Evolutionary conservation across 768 basidiomycete species (phyloP), one percentile per base, ranked within the genome.

Genomic region (Melanogaster broomeanus): DNA sequence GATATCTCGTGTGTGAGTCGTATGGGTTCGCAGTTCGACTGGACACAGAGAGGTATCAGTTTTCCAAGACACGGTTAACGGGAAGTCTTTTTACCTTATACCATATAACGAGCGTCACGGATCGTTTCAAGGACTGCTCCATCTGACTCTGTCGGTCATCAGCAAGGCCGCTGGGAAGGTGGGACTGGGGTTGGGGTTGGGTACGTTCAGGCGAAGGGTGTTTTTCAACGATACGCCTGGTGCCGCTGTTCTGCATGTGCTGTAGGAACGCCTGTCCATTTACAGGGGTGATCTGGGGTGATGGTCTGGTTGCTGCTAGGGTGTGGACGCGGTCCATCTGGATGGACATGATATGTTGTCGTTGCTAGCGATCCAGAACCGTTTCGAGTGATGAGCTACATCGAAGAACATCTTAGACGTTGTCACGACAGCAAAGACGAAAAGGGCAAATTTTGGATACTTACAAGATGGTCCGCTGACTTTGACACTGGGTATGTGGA

Each of bases 31-130:
- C 68, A 70, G 47, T 75, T 73, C 15, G 77, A 72, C 82, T 83
- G 62, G 24, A 38, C n/a, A 30, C n/a, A n/a, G n/a, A 46, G 21
- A 6, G 15, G 4, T 25, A 53, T 64, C 47, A 57, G 40, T 21
- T 31, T 28, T 35, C 3, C 6, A 48, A 28, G 42, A 43, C 41
- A 39, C 9, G 45, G 4, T 22, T 47, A 25, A 33, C 30, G 28
- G 12, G 42, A 49, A n/a, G 9, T 2, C 2, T 33, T 53, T 66
- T 57, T 53, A 83, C 82, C 71, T 84, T 81, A 71, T 85, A 85
- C 85, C 85, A 87, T 52, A 86, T 79, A 46, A 87, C 77, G 52
- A 87, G 75, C 2, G 83, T 86, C 9, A 85, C 76, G 6, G 84
- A 81, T 30, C 82, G 77, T 51, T 70, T 76, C 44, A 74, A 64